phyloP scores from a whole-genome alignment of 2,329 filamentous ascomycete species.

The Diaporthe batatas region DNA sequence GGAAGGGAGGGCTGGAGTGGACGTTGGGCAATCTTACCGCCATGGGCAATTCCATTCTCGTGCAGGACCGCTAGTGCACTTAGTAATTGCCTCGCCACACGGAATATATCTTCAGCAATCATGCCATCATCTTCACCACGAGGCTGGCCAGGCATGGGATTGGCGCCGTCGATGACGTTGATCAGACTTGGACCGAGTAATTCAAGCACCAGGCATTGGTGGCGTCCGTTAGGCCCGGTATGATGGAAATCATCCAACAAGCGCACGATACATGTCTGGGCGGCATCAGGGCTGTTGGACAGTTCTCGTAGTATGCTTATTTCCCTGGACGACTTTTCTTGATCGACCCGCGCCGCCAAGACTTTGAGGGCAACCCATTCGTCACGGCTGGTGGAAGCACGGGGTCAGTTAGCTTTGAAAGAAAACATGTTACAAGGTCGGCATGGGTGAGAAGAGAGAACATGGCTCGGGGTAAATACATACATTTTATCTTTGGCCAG shows the following conservation, averaged over 20 bases:
- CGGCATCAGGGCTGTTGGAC: not conserved
- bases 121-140: not conserved
- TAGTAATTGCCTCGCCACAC: not conserved
- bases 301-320: not conserved
- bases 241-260: not conserved
- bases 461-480: not conserved
- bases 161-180: not conserved
- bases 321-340: not conserved
- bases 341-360: not conserved
- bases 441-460: not conserved
- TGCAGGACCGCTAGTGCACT: not conserved
- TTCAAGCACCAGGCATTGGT: conserved; percentile 12
- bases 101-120: not conserved
- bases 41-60: not conserved
- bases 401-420: not conserved
- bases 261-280: not conserved
- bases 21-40: not conserved
- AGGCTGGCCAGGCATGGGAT: not conserved
- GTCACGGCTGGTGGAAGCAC: not conserved
- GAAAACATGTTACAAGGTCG: no score
- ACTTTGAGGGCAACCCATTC: conserved; percentile 25
- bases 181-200: not conserved
- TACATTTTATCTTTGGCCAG: no score
- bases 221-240: not conserved
- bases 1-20: not conserved